These are phyloP conservation scores for Cadophora luteo-olivacea DNA, from an alignment of 2,329 filamentous ascomycete genomes.

Conservation along the genomic window DNA sequence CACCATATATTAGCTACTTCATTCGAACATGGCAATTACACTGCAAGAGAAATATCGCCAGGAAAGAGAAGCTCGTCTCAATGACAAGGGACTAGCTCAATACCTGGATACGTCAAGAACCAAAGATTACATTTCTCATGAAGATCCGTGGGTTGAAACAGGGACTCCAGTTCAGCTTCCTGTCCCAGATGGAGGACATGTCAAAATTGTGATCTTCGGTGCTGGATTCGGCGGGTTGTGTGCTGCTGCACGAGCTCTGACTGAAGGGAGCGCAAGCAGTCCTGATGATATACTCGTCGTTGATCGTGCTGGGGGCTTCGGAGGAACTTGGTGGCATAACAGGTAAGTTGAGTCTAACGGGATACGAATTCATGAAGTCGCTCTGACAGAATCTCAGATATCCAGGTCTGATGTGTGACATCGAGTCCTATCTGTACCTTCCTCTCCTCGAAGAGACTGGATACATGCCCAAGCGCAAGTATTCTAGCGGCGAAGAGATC, in stretches of 20 bases:
- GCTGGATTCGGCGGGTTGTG: constrained; percentile 24
- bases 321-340: constrained; percentile 58
- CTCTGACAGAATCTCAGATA: constrained; percentile 42
- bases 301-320: constrained; percentile 55
- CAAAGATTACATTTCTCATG: constrained; percentile 16
- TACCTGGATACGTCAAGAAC: constrained; percentile 20
- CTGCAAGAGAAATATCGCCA: constrained; percentile 21
- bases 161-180: constrained; percentile 15
- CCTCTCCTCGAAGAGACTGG: constrained; percentile 65
- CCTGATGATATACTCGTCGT: constrained; percentile 49
- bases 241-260: constrained; percentile 17
- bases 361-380: neutral
- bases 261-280: constrained; percentile 23
- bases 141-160: constrained; percentile 24
- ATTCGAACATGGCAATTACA: constrained; percentile 15
- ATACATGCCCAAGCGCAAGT: constrained; percentile 56
- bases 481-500: constrained; percentile 31
- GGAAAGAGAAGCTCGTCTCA: constrained; percentile 20
- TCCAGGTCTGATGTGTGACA: constrained; percentile 59
- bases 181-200: constrained; percentile 21
- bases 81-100: constrained; percentile 21
- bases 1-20: neutral
- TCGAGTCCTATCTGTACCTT: constrained; percentile 66
- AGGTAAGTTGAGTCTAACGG: constrained; percentile 19
- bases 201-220: constrained; percentile 24